Evolutionary conservation across 1,284 basidiomycete genomes (phyloP).

Genomic region (Fomitiporia mediterranea): DNA sequence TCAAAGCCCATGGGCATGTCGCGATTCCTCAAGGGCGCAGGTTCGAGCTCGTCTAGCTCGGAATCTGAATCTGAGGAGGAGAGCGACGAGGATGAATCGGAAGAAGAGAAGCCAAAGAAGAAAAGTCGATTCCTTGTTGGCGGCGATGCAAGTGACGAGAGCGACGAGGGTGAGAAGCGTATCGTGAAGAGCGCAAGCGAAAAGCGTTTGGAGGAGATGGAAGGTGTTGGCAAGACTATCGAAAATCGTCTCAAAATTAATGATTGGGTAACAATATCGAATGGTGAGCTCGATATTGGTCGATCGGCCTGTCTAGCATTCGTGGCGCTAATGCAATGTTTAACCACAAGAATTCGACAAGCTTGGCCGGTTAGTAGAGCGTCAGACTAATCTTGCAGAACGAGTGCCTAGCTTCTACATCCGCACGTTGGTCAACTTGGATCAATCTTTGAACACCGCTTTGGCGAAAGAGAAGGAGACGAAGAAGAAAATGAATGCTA

Average conservation of each 20-base stretch:
- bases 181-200: constrained; percentile 84
- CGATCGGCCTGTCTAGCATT: constrained; percentile 5
- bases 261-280: constrained; percentile 93
- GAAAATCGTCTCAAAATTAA: constrained; percentile 95
- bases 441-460: constrained; percentile 70
- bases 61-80: constrained; percentile 45
- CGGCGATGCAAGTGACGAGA: constrained; percentile 60
- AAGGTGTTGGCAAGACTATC: constrained; percentile 83
- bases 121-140: constrained; percentile 44
- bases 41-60: constrained; percentile 38
- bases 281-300: constrained; percentile 53
- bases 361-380: constrained; percentile 83
- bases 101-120: constrained; percentile 38
- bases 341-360: constrained; percentile 90
- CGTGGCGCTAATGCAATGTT: constrained; percentile 1
- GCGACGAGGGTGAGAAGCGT: constrained; percentile 64
- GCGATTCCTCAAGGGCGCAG: constrained; percentile 58
- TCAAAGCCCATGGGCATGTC: constrained; percentile 68
- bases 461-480: constrained; percentile 82
- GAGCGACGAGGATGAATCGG: constrained; percentile 32
- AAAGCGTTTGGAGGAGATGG: constrained; percentile 86
- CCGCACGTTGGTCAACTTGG: constrained; percentile 72
- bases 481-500: constrained; percentile 96
- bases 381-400: constrained; percentile 84
- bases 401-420: constrained; percentile 88